Conservation (phyloP, 2,329 filamentous ascomycete species). For the Drechslerella stenobrocha region DNA sequence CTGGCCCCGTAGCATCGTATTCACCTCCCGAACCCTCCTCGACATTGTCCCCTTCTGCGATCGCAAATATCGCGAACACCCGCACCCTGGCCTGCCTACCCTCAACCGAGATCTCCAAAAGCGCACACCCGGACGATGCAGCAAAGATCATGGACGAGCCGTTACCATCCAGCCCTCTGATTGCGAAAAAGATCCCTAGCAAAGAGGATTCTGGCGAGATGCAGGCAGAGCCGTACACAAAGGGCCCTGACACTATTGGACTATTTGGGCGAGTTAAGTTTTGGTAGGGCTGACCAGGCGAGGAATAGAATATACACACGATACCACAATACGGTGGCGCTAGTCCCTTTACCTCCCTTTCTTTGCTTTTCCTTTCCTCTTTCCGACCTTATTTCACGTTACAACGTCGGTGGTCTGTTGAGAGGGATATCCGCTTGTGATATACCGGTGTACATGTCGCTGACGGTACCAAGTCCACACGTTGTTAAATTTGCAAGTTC, state of each 20-base stretch:
- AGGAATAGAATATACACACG: background rate
- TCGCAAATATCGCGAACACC: conserved; percentile 46
- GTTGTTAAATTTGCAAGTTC: too few species aligned
- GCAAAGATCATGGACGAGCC: conserved; percentile 47
- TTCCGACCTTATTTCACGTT: too few species aligned
- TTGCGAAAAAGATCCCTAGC: conserved; percentile 46
- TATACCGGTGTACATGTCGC: too few species aligned
- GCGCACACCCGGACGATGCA: conserved; percentile 42
- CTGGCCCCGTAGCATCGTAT: background rate
- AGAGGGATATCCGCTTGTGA: too few species aligned
- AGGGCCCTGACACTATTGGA: conserved; percentile 14
- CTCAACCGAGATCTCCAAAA: conserved; percentile 39
- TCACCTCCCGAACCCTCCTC: too few species aligned
- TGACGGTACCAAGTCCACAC: too few species aligned
- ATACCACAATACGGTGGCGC: background rate
- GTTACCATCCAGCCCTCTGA: conserved; percentile 34
- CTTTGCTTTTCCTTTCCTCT: background rate
- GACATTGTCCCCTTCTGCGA: conserved; percentile 29
- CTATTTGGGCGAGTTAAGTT: conserved; percentile 40
- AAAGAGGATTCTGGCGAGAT: conserved; percentile 47
- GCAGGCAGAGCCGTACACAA: conserved; percentile 44
- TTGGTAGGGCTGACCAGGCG: conserved; percentile 11
- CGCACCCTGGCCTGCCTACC: conserved; percentile 36
- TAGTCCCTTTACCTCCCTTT: background rate
- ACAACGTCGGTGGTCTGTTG: too few species aligned